phyloP scores from a whole-genome alignment of 2,329 filamentous ascomycete species.

The Penicillium janthinellum region DNA sequence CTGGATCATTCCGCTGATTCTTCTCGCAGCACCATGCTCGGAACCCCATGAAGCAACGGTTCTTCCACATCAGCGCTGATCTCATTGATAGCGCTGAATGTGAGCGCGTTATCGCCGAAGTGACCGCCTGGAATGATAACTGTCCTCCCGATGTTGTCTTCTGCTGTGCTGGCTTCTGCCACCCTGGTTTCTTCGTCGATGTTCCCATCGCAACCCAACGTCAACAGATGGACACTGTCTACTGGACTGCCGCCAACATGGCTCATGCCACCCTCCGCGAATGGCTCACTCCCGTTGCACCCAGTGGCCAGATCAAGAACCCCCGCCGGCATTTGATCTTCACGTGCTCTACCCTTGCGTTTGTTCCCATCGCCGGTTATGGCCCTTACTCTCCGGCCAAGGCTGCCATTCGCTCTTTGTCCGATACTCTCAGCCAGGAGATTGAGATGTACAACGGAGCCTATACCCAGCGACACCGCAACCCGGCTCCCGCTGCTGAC shows the following conservation, averaged over 20 bases:
- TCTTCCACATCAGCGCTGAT: constrained; percentile 82
- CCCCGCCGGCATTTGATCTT: constrained; percentile 75
- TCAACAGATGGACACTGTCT: constrained; percentile 89
- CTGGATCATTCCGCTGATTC: constrained; percentile 23
- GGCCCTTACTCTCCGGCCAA: constrained; percentile 81
- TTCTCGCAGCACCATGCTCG: constrained; percentile 62
- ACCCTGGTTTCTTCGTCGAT: constrained; percentile 77
- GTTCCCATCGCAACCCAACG: constrained; percentile 67
- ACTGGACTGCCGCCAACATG: constrained; percentile 83
- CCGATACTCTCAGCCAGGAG: constrained; percentile 82
- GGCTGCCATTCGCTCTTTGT: constrained; percentile 77
- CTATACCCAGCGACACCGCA: constrained; percentile 42
- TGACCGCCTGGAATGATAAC: constrained; percentile 75
- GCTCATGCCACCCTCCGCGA: constrained; percentile 74
- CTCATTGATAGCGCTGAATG: constrained; percentile 72
- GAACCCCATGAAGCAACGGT: constrained; percentile 69
- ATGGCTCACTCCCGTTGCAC: constrained; percentile 62
- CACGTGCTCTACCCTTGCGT: constrained; percentile 75
- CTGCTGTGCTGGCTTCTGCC: constrained; percentile 78
- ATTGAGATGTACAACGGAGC: constrained; percentile 78
- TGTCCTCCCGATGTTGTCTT: constrained; percentile 80
- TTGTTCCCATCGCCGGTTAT: constrained; percentile 81
- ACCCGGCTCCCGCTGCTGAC: constrained; percentile 57
- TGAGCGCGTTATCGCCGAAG: constrained; percentile 68
- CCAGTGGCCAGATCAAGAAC: constrained; percentile 36